Evolutionary conservation across 2,329 filamentous ascomycete genomes (phyloP).

Genomic region (Sporothrix mexicana): DNA sequence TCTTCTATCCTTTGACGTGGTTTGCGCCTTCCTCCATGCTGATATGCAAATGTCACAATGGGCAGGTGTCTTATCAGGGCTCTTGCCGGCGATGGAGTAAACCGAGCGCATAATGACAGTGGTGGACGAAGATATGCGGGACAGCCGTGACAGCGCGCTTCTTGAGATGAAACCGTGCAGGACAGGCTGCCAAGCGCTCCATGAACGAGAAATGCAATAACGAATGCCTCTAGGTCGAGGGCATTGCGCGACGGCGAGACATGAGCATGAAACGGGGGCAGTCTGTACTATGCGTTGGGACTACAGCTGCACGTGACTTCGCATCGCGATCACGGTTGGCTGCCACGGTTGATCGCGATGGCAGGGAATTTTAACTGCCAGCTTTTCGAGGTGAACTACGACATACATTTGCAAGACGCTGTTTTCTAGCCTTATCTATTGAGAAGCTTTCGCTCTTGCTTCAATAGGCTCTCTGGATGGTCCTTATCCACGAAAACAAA

Average conservation of each 20-base stretch:
- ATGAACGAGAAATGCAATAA: background rate
- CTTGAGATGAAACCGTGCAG: conserved; percentile 11
- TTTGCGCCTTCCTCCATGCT: background rate
- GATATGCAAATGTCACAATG: background rate
- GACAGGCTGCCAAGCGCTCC: background rate
- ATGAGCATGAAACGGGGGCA: background rate
- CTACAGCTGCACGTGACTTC: background rate
- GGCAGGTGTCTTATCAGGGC: background rate
- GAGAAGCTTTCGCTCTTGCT: too few relatives aligned
- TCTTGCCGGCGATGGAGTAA: background rate
- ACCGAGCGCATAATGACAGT: too few relatives aligned
- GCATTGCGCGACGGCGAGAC: conserved; percentile 6
- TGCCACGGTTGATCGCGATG: background rate
- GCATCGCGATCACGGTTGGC: background rate
- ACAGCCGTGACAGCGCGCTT: background rate
- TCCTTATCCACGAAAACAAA: too few relatives aligned
- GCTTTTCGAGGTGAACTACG: too few relatives aligned
- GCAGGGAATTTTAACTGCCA: background rate
- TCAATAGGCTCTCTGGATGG: too few relatives aligned
- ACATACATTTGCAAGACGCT: too few relatives aligned
- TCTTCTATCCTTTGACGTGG: background rate
- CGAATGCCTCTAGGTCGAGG: background rate
- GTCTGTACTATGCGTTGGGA: background rate
- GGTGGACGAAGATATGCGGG: background rate
- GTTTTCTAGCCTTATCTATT: too few relatives aligned